Percentiles rank a stretch among this genome's conserved stretches.
Evolutionary conservation across 2,329 filamentous ascomycete species (phyloP).

Genomic region (Nigrospora sphaerica): DNA sequence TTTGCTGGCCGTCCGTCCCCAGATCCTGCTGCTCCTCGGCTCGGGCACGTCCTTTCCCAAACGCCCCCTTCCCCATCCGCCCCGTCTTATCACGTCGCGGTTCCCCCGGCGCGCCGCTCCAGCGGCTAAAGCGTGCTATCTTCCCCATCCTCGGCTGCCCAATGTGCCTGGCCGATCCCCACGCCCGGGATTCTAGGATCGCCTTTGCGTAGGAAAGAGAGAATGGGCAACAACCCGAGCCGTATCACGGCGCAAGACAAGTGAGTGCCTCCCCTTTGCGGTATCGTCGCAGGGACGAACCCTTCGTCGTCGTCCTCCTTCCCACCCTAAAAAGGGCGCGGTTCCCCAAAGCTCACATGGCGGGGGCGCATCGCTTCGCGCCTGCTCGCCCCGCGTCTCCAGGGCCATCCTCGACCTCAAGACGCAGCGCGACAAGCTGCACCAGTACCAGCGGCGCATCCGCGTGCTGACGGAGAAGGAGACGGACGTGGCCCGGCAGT

Average conservation of each 20-base stretch:
- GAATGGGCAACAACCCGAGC: slow-evolving; percentile 50
- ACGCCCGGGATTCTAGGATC: too few species aligned
- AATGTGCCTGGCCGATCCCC: too few species aligned
- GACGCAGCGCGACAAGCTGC: slow-evolving; percentile 92
- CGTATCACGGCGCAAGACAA: slow-evolving; percentile 72
- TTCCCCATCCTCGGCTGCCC: too few species aligned
- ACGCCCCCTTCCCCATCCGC: too few species aligned
- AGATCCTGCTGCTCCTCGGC: too few species aligned
- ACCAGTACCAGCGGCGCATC: slow-evolving; percentile 91
- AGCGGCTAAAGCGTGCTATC: too few species aligned
- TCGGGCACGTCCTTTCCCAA: too few species aligned
- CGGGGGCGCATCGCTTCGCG: slow-evolving; percentile 5
- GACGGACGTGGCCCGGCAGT: slow-evolving; percentile 76
- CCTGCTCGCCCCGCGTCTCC: slow-evolving; percentile 2
- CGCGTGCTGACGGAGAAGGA: slow-evolving; percentile 79
- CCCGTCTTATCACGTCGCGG: too few species aligned
- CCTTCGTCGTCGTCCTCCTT: neutral
- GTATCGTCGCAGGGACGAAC: neutral
- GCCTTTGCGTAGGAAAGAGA: neutral
- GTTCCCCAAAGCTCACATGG: slow-evolving; percentile 6
- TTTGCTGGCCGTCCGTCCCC: too few species aligned
- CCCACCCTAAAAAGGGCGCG: neutral
- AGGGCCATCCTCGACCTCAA: slow-evolving; percentile 98
- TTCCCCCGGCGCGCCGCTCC: too few species aligned
- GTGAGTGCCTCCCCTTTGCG: slow-evolving; percentile 38